Base-by-base conservation (phyloP, 768 basidiomycete species). In the Solioccasus polychromus region DNA sequence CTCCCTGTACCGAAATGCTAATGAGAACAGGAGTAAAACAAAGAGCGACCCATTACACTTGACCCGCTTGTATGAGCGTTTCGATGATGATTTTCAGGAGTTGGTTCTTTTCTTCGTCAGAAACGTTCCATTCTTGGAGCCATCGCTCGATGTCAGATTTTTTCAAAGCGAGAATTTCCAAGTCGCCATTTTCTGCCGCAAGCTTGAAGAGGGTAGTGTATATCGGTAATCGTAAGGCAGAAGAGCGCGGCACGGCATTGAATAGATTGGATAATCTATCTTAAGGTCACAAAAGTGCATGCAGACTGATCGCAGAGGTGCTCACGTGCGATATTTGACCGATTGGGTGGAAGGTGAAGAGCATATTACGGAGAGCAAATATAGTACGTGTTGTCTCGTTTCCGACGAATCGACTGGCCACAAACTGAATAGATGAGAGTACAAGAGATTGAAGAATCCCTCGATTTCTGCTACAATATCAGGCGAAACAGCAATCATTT, bases 371-470 rank as follows among this genome's bases (percentile, higher is more conserved):
- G 68, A 67, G 36, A 85, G 65, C 37, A 90, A 70, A 23, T 68
- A 59, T 14, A 65, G 58, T 35, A 84, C 56, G 54, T 76, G 75
- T 42, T 72, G 62, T 56, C 70, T 78, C n/a, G 71, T 72, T 62
- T 84, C 80, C 15, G 77, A 61, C 5, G 80, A 75, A 45, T 79
- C 74, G 37, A 68, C 49, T 7, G 79, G 66, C 66, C 79, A 83
- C 20, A 87, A 68, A 9, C 75, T 65, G 52, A 87, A 75, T 30
- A 90, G 60, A 68, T 91, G 87, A 3, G 88, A 77, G 57, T 79
- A 85, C 34, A 92, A 61, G 26, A 92, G 74, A 65, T 91, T 91
- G 74, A 90, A 92, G 66, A 91, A 92, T 17, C 90, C 90, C 68
- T 92, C 88, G 51, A 82, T 81, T 68, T 92, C 85, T 88, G 61